Base-by-base conservation (phyloP, 2,329 filamentous ascomycete species). In the Alternaria conjuncta region DNA sequence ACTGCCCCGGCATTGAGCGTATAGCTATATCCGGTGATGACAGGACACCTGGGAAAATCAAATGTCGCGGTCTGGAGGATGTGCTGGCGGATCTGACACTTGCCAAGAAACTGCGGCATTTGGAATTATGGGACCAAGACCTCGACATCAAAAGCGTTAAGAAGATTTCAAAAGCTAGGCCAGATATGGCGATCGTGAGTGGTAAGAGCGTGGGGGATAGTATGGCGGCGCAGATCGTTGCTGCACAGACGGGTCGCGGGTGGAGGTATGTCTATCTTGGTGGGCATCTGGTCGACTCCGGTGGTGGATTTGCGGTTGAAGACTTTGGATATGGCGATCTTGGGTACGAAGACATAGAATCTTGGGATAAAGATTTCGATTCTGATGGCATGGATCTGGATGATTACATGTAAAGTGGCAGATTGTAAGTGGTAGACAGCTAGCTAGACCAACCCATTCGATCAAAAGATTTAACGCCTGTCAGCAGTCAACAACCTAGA, bases 381-480 rank as follows among this genome's bases (percentile, higher is more conserved):
- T 30, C 28, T 30, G 28, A 30, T 30, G 28, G 28, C 28, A 30
- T 26, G 25, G 25, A 26, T 26, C 25, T 28, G 26, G 30, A 32
- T 32, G 2, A 32, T 30, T 32, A 32, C 6, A 32, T 32, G 30
- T 32, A 15, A 32, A 32, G 32, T 36, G 32, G 32, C 15, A 36
- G 32, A 36, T 36, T n/a, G 2, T 36, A 0, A n/a, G 32, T 36
- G 32, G 32, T 36, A 36, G 32, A 36, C 8, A 1, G 15, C 15
- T 36, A n/a, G 32, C 32, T 9, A 1, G 15, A 36, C 8, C 32
- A 36, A 0, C 32, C 32, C 32, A 9, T 36, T 5, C 7, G 0
- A n/a, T 36, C 0, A 0, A n/a, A n/a, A 9, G 15, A 36, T 1
- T 9, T 0, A n/a, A 36, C 32, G 0, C 32, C 32, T 36, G 32